These are phyloP conservation scores for Candida labiduridarum DNA, from an alignment of 1,139 yeast species.

Conservation along the genomic window DNA sequence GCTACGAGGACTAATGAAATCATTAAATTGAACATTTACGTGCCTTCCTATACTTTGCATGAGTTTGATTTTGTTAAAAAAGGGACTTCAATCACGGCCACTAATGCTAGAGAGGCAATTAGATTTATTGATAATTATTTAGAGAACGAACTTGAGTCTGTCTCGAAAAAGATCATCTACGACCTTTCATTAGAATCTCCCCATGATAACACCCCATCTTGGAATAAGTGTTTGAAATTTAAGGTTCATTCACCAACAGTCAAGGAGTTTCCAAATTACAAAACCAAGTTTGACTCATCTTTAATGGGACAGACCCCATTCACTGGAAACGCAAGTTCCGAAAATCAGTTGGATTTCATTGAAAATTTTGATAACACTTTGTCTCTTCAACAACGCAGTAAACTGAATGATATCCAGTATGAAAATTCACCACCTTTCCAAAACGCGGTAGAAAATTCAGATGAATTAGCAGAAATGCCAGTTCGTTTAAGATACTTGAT, in stretches of 20 bases:
- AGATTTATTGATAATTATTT: constrained; percentile 50
- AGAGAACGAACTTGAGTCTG: constrained; percentile 16
- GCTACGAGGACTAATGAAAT: constrained; percentile 18
- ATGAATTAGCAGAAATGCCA: constrained; percentile 50
- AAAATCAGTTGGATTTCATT: constrained; percentile 9
- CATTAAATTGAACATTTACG: constrained; percentile 33
- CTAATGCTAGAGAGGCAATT: constrained; percentile 60
- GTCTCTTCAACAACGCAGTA: constrained; percentile 14
- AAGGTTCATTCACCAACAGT: constrained; percentile 46
- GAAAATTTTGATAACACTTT: constrained; percentile 14
- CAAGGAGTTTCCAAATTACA: constrained; percentile 49
- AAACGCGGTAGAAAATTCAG: constrained; percentile 30
- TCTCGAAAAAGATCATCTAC: constrained; percentile 21
- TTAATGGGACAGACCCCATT: constrained; percentile 21
- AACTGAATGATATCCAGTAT: constrained; percentile 32
- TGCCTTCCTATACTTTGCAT: constrained; percentile 59
- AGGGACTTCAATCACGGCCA: constrained; percentile 56
- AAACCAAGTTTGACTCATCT: constrained; percentile 38
- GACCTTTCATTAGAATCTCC: constrained; percentile 37
- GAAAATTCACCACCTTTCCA: constrained; percentile 35
- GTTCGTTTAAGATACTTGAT: constrained; percentile 49
- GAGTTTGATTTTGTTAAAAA: constrained; percentile 58
- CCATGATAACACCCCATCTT: constrained; percentile 47
- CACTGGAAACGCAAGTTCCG: background rate
- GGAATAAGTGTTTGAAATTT: constrained; percentile 51